Conservation (phyloP, 1,284 basidiomycete genomes). For the Cryptococcus maquisensis region DNA sequence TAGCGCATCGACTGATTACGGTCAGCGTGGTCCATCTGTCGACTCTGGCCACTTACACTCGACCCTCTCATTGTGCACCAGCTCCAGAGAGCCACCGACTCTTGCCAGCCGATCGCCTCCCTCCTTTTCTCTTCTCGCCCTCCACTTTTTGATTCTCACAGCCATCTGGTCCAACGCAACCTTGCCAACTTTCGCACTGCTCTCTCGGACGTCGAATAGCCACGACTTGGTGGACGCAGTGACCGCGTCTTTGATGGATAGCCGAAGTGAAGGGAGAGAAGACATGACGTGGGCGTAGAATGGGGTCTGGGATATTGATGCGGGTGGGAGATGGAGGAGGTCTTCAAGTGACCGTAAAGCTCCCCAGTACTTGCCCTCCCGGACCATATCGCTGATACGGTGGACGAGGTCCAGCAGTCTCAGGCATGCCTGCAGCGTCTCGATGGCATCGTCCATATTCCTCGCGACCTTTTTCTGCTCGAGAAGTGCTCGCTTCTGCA, state of each 20-base stretch:
- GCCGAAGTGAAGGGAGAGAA: slow-evolving; percentile 81
- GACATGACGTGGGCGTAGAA: slow-evolving; percentile 89
- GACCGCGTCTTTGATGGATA: slow-evolving; percentile 86
- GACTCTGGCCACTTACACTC: slow-evolving; percentile 64
- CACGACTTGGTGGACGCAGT: slow-evolving; percentile 95
- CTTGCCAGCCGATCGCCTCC: slow-evolving; percentile 60
- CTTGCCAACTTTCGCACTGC: slow-evolving; percentile 78
- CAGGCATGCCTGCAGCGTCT: slow-evolving; percentile 86
- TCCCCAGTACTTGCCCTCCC: slow-evolving; percentile 90
- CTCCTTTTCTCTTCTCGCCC: slow-evolving; percentile 64
- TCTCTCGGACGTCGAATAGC: slow-evolving; percentile 90
- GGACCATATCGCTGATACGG: slow-evolving; percentile 86
- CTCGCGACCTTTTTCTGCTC: slow-evolving; percentile 86
- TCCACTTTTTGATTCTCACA: slow-evolving; percentile 76
- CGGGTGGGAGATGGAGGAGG: slow-evolving; percentile 83
- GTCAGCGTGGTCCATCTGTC: not conserved
- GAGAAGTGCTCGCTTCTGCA: slow-evolving; percentile 70
- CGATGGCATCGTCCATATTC: slow-evolving; percentile 94
- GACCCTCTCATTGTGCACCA: slow-evolving; percentile 87
- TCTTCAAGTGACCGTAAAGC: slow-evolving; percentile 93
- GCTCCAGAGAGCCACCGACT: slow-evolving; percentile 91
- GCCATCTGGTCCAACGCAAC: slow-evolving; percentile 91
- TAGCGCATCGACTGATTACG: slow-evolving; percentile 70
- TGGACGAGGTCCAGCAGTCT: slow-evolving; percentile 92
- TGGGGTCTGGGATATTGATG: slow-evolving; percentile 84